Base-by-base conservation (phyloP, 257 asterid genomes). In the Petrea volubilis region DNA sequence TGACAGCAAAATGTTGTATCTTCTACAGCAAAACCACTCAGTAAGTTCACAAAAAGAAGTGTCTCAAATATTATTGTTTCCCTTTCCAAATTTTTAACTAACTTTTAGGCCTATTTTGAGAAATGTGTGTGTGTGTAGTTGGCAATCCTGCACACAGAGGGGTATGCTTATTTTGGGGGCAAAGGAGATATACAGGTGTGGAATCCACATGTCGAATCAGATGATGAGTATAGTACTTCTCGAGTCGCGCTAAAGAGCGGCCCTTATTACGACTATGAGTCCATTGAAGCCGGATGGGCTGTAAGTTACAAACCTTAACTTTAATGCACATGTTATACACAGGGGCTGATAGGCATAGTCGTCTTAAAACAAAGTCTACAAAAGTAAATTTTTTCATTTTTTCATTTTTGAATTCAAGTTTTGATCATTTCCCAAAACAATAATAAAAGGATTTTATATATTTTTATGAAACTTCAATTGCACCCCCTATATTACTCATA, bases 211-310 rank as follows among this genome's bases (percentile, higher is more conserved):
- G 93, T 91, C 11, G 93, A 89, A 64, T 36, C n/a, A 4, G 95
- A 87, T 24, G 92, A 89, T n/a, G 97, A 89, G 46, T 91, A 85
- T 66, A 76, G 79, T 5, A 83, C 88, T 64, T 84, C 95, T 18
- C 79, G 61, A 6, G 80, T 89, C 20, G 76, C 93, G 53, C 80
- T 91, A 33, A 69, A 61, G 44, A 83, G 55, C 20, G 96, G 97
- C 34, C 72, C 85, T 67, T 25, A 15, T 1, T 2, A 64, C 23
- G 46, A 78, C 46, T 89, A 64, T 55, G 87, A 87, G 60, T 74
- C 71, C 7, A 64, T 85, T 27, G 87, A 89, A 77, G 44, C 93
- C 12, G 97, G 97, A 53, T 89, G 95, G 96, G 84, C 85, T 0
- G 96, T 88, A 34, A 86, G 91, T 78, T 12, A 4, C 33, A 18